These are phyloP conservation scores for Liriodendron chinense DNA, from an alignment of 164 flowering plant genomes.

Conservation along the genomic window DNA sequence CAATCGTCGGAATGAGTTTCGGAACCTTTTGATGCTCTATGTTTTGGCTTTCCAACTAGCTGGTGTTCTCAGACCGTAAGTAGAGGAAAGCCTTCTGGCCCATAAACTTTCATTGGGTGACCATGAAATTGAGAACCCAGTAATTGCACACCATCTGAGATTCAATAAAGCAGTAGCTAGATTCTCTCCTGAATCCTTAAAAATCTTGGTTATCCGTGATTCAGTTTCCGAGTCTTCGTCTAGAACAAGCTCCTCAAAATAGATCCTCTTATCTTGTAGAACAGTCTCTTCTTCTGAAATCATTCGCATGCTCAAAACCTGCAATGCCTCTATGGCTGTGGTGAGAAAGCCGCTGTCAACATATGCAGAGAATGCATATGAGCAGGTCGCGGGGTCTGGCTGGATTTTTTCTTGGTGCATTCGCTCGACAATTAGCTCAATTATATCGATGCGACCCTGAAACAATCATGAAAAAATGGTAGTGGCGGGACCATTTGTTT, in stretches of 20 bases:
- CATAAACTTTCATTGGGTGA: slow-evolving; percentile 56
- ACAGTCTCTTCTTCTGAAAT: slow-evolving; percentile 43
- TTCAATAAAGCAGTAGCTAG: slow-evolving; percentile 56
- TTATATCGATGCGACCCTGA: slow-evolving; percentile 71
- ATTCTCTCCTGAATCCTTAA: slow-evolving; percentile 34
- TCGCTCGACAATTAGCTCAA: slow-evolving; percentile 59
- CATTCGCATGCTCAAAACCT: slow-evolving; percentile 80
- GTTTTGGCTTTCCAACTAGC: too few relatives aligned
- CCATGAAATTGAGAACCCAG: slow-evolving; percentile 58
- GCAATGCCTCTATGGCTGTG: slow-evolving; percentile 83
- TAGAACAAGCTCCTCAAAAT: slow-evolving; percentile 42
- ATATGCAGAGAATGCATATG: slow-evolving; percentile 60
- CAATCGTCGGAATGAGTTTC: too few relatives aligned
- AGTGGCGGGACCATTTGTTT: neutral
- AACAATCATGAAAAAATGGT: slow-evolving; percentile 2
- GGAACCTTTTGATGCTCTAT: too few relatives aligned
- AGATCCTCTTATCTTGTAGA: slow-evolving; percentile 29
- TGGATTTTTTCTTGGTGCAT: slow-evolving; percentile 64
- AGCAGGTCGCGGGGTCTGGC: slow-evolving; percentile 82
- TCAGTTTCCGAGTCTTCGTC: slow-evolving; percentile 59
- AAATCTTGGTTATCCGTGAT: slow-evolving; percentile 36
- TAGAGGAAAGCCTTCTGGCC: slow-evolving; percentile 44
- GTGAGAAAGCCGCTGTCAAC: slow-evolving; percentile 33
- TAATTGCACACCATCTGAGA: slow-evolving; percentile 76
- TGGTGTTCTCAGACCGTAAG: too few relatives aligned